Percentiles rank a stretch among this genome's conserved stretches.
Evolutionary conservation across 1,284 basidiomycete genomes (phyloP).

Genomic region (Coniophora puteana): DNA sequence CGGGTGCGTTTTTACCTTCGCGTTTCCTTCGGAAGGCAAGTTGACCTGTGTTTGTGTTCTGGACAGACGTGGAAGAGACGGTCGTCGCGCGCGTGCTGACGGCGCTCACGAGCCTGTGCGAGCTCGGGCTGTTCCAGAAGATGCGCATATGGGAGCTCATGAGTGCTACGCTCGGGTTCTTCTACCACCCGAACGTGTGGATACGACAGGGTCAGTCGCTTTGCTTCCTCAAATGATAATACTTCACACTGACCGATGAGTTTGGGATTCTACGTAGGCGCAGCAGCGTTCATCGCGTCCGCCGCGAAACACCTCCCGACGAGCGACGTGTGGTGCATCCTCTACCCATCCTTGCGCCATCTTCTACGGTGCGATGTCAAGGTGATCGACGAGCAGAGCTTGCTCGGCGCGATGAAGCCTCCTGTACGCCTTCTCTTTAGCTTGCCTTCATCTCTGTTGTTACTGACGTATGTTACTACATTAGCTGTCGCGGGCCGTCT

Average conservation of each 20-base stretch:
- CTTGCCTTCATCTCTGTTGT: slow-evolving; percentile 2
- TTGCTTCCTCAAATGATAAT: neutral
- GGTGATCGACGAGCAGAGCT: slow-evolving; percentile 67
- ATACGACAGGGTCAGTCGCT: slow-evolving; percentile 75
- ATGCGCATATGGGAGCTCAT: slow-evolving; percentile 95
- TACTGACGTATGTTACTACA: slow-evolving; percentile 1
- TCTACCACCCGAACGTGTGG: slow-evolving; percentile 98
- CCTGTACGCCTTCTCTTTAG: slow-evolving; percentile 52
- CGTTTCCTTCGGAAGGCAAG: neutral
- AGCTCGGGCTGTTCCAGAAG: slow-evolving; percentile 85
- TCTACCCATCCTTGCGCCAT: slow-evolving; percentile 89
- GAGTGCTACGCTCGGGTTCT: slow-evolving; percentile 80
- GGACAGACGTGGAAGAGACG: slow-evolving; percentile 91
- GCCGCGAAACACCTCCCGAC: slow-evolving; percentile 74
- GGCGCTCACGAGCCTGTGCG: slow-evolving; percentile 82
- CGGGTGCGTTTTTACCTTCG: slow-evolving; percentile 49
- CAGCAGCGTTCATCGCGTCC: slow-evolving; percentile 84
- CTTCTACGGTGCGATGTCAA: slow-evolving; percentile 86
- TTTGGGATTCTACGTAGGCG: slow-evolving; percentile 42
- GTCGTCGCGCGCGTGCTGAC: slow-evolving; percentile 87
- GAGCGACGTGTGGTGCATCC: slow-evolving; percentile 94
- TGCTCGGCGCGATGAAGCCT: slow-evolving; percentile 73
- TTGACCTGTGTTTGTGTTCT: slow-evolving; percentile 10
- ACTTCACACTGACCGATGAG: neutral
- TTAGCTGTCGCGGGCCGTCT: slow-evolving; percentile 75